Conservation (phyloP, 805 yeast genomes). For the Starmerella scarabaei region DNA sequence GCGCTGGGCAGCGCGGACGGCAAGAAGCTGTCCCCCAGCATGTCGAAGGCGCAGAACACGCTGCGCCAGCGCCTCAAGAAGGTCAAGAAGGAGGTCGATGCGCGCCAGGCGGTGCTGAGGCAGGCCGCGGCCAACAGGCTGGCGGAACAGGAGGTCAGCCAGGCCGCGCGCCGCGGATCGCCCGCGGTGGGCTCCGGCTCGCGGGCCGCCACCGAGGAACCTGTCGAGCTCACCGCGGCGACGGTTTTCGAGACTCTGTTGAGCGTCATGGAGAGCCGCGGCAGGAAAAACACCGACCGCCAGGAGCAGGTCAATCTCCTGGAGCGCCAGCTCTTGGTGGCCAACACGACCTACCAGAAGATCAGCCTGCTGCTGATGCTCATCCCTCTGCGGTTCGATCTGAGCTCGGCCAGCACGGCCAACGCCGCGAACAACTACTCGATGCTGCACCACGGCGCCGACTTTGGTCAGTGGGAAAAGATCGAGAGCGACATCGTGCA, state of each 20-base stretch:
- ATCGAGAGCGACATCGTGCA: conserved; percentile 49
- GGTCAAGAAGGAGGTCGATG: conserved; percentile 54
- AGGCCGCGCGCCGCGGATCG: conserved; percentile 27
- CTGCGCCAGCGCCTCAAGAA: conserved; percentile 80
- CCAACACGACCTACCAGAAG: conserved; percentile 56
- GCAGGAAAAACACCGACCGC: conserved; percentile 85
- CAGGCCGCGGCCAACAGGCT: conserved; percentile 32
- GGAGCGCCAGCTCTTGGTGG: conserved; percentile 42
- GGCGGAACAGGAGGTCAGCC: conserved; percentile 54
- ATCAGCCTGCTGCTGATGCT: conserved; percentile 68
- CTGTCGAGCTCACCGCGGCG: conserved; percentile 28
- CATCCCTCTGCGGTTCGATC: conserved; percentile 80
- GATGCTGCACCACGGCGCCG: conserved; percentile 15
- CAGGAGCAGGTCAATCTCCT: conserved; percentile 60
- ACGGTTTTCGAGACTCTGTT: conserved; percentile 61
- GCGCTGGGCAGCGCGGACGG: conserved; percentile 41
- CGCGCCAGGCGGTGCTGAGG: conserved; percentile 29
- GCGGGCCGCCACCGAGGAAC: conserved; percentile 25
- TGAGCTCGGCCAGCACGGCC: conserved; percentile 62
- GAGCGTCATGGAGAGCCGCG: conserved; percentile 74
- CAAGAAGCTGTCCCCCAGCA: conserved; percentile 68
- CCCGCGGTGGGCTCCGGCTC: conserved; percentile 19
- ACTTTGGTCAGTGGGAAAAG: conserved; percentile 43
- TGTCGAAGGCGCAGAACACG: conserved; percentile 76
- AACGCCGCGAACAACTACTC: conserved; percentile 26